These are phyloP conservation scores for Ceratobasidium sp. DNA, from an alignment of 1,284 basidiomycete species.

Conservation along the genomic window DNA sequence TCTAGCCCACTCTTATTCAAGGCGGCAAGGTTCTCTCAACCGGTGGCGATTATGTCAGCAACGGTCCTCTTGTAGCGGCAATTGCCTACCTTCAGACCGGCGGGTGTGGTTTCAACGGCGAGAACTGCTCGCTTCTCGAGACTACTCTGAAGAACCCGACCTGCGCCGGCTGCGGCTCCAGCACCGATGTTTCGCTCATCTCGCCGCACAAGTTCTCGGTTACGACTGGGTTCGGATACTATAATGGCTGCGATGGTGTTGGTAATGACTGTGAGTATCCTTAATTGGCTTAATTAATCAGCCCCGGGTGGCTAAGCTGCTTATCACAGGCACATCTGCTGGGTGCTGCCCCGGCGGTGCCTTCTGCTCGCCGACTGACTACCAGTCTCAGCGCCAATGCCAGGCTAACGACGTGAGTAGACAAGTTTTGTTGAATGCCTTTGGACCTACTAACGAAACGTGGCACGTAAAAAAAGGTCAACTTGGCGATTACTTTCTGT, in stretches of 20 bases:
- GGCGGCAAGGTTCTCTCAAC: slow-evolving; percentile 53
- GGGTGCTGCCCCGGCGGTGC: slow-evolving; percentile 56
- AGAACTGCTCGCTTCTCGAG: slow-evolving; percentile 63
- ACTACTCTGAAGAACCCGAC: slow-evolving; percentile 62
- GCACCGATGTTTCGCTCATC: slow-evolving; percentile 65
- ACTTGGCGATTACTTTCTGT: slow-evolving; percentile 52
- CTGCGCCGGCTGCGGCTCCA: slow-evolving; percentile 61
- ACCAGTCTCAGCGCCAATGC: slow-evolving; percentile 59
- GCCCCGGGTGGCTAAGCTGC: background rate
- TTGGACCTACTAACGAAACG: background rate
- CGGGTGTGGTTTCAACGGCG: slow-evolving; percentile 63
- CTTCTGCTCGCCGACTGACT: slow-evolving; percentile 58
- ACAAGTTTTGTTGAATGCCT: slow-evolving; percentile 46
- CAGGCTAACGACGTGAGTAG: slow-evolving; percentile 48
- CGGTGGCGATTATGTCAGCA: slow-evolving; percentile 42
- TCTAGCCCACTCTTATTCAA: slow-evolving; percentile 54
- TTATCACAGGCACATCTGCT: slow-evolving; percentile 46
- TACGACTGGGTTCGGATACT: slow-evolving; percentile 62
- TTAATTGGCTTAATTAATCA: too few relatives aligned
- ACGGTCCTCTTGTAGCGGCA: slow-evolving; percentile 57
- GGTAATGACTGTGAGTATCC: slow-evolving; percentile 57
- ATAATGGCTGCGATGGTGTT: slow-evolving; percentile 61
- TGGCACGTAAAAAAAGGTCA: slow-evolving; percentile 47
- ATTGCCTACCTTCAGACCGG: slow-evolving; percentile 64
- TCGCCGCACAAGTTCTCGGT: slow-evolving; percentile 62